phyloP scores from a whole-genome alignment of 306 rosid genomes.

The Glycine soja region DNA sequence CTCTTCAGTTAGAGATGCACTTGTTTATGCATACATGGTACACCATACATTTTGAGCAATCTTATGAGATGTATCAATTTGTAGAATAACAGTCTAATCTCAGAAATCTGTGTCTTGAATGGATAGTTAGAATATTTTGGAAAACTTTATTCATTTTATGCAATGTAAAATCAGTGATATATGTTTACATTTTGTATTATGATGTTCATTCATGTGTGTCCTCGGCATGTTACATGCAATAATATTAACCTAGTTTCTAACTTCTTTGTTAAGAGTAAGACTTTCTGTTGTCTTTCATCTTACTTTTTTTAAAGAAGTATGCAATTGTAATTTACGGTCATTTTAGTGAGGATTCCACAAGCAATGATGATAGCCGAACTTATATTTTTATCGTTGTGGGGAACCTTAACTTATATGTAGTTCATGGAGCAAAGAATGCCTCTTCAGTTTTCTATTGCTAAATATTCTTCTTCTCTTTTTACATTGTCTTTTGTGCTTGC shows the following conservation, averaged over 20 bases:
- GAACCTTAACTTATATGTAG: slow-evolving; percentile 23
- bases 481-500: background rate
- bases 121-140: background rate
- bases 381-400: slow-evolving; percentile 3
- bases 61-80: background rate
- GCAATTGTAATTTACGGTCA: background rate
- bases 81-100: background rate
- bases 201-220: background rate
- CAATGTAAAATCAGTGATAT: slow-evolving; percentile 3
- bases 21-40: background rate
- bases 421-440: background rate
- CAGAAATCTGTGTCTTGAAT: background rate
- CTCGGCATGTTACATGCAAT: background rate
- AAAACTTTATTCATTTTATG: background rate
- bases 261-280: background rate
- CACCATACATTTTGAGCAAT: slow-evolving; percentile 11
- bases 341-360: slow-evolving; percentile 16
- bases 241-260: background rate
- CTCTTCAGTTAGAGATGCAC: slow-evolving; percentile 5
- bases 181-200: slow-evolving; percentile 15
- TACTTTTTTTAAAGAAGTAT: background rate
- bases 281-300: slow-evolving; percentile 24
- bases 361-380: slow-evolving; percentile 16
- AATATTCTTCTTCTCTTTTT: slow-evolving; percentile 14
- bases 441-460: background rate